Evolutionary conservation across 768 basidiomycete genomes (phyloP), one percentile per base, ranked within the genome.

Genomic region (Rhizopogon sp.): DNA sequence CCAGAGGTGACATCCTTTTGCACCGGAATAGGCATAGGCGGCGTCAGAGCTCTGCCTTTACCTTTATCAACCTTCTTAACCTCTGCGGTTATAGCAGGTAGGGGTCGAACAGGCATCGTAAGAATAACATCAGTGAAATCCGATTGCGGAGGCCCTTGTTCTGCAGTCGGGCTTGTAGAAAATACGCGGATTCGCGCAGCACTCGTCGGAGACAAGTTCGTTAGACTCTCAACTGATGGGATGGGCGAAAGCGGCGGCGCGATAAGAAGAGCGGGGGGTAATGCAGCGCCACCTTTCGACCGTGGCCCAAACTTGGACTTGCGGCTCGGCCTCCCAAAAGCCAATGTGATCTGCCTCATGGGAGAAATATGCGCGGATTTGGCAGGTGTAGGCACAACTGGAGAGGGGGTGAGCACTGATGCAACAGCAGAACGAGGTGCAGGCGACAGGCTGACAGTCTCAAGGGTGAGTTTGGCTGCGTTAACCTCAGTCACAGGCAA

Each of bases 121-220:
- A 10, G 31, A 25, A 16, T 47, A 16, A 11, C 11, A 33, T n/a
- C 45, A 33, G 31, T 16, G 20, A 51, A 28, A 39, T 37, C 40
- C 39, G 49, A 47, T 11, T 55, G 56, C 14, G 41, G 8, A 39
- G 39, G 45, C 22, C 39, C 52, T 28, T 40, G 46, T 33, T 6
- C 25, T 22, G 28, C 39, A 50, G 55, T 7, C 3, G 46, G 37
- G 6, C 3, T 31, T n/a, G 52, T 11, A 8, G 56, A 47, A 47
- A 56, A 31, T 33, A 58, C 25, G 35, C 60, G 58, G 39, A 64
- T 50, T 28, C 53, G 56, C n/a, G 31, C 20, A 2, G 59, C 56
- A 37, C 55, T 33, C 25, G 54, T 40, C 11, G 60, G 17, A 8
- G 56, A 58, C 50, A 63, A 60, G 50, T 50, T 49, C 3, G 42